Evolutionary conservation across 2,329 filamentous ascomycete species (phyloP), one percentile per base, ranked within the genome.

Genomic region (Fusarium hostae): DNA sequence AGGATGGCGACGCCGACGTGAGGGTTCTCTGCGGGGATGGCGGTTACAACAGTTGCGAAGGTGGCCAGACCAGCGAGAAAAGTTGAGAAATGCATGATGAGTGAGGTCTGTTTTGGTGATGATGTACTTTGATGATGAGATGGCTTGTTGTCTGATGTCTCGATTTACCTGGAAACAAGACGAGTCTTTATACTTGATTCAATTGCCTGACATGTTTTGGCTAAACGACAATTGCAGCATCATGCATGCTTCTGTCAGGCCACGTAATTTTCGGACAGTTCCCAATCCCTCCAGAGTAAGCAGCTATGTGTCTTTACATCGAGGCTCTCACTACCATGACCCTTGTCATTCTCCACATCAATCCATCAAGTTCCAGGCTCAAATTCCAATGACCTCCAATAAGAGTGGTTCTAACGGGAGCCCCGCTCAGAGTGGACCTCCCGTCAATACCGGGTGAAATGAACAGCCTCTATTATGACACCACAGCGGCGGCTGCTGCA

Each of bases 1-100:
- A 72, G 63, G 34, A 63, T 58, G 11, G 52, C 59, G 22, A 68
- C 59, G 9, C 50, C 47, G 9, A 51, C 32, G n/a, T 40, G 24
- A 20, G 30, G 24, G 2, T n/a, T 28, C 4, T 64, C 43, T 8
- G 56, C 39, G 20, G 69, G 57, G 9, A 35, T 35, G 20, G 69
- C 66, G 0, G 32, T 13, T 2, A 54, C 30, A 10, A 54, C 9
- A 0, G 52, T 18, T 3, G 52, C 4, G 30, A 66, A 18, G 16
- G 68, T n/a, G 16, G 56, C 51, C 1, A 66, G 12, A 24, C 56
- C 32, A 6, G 56, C 24, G 2, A 70, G 13, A 6, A 70, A 15
- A 6, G 56, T 43, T 12, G 61, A 5, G 13, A 66, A 62, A 1
- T 70, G 56, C 68, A 70, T 70, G 34, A 20, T 62, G 24, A 2